Evolutionary conservation across 2,329 filamentous ascomycete genomes (phyloP), one percentile per base, ranked within the genome.

Genomic region (Stenocarpella maydis): DNA sequence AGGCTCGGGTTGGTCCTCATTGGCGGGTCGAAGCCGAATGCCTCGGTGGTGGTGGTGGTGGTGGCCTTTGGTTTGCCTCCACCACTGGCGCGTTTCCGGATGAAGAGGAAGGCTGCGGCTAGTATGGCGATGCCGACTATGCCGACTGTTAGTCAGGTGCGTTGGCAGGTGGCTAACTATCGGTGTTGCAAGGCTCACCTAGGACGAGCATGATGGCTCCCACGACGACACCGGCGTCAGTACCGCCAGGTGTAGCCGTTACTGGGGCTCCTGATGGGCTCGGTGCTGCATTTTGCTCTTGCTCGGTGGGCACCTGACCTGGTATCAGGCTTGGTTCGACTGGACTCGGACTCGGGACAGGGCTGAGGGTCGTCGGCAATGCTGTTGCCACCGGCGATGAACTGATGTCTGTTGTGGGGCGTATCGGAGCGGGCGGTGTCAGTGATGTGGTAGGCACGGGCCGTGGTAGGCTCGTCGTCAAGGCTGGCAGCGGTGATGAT

Each of bases 401-500:
- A 8, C 41, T 45, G 12, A 37, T 47, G n/a, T 49, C 43, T 63
- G 58, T 47, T 7, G 41, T 63, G 7, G 26, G 26, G 3, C 49
- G n/a, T 9, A 63, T 15, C 15, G 58, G 58, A 3, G 58, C 58
- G 19, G 37, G 58, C 26, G 58, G 41, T 19, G 37, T 49, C 14
- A 49, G 43, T 17, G 58, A 34, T 15, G 58, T 49, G 26, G 58
- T 47, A 2, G 58, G 12, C 17, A 49, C 28, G 5, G 43, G 19
- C n/a, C 43, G 58, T 63, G 58, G 58, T 7, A 49, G 17, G 58
- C 58, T 63, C 28, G 58, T 63, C 58, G 58, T 63, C 58, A 47
- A 24, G 26, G 43, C 41, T 12, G 58, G 28, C 28, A 37, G 26
- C 41, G n/a, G 43, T 63, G 58, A 63, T 21, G 37, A 43, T 14